Evolutionary conservation across 2,329 filamentous ascomycete species (phyloP), one percentile per base, ranked within the genome.

Genomic region (Hymenotorrendiella dingleyae): DNA sequence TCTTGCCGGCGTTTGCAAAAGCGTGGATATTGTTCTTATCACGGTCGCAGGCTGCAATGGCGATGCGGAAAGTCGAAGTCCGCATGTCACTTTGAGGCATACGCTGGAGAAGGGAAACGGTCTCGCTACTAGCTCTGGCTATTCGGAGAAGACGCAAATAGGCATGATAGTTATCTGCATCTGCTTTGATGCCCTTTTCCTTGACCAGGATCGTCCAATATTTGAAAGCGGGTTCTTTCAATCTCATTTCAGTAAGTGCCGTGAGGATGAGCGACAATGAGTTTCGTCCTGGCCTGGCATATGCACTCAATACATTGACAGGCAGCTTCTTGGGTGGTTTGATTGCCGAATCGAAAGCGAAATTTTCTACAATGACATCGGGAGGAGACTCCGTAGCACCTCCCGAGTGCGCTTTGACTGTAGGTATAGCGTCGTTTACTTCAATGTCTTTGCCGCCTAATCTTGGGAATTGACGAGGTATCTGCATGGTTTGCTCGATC

Each of bases 121-220:
- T 72, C 48, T 78, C 71, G 28, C 67, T 68, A 53, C 85, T 90
- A 32, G 82, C 74, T 45, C 83, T 82, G 30, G 76, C 78, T 24
- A 74, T 62, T 39, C 80, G 77, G 26, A 93, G 72, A 30, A 86
- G 63, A 40, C 78, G 74, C 12, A 96, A 70, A 55, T 87, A 81
- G 50, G 72, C 69, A 50, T 80, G 70, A 65, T 82, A 84, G 59
- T 87, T 89, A 49, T 81, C 73, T 7, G 68, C 56, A 60, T 96
- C 90, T 1, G 91, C 89, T 2, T 68, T 59, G 46, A 96, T 65
- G n/a, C 66, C 65, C 60, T 79, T 73, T 10, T 71, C 64, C 2
- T 69, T 61, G 6, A 82, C 85, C 44, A 96, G 67, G 5, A 82
- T 59, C 14, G 82, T 69, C 90, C 90, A 97, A 64, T 96, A 97